Percentiles rank a stretch among this genome's conserved stretches.
Evolutionary conservation across 768 basidiomycete species (phyloP).

Genomic region (Xerocomellus intermedius): DNA sequence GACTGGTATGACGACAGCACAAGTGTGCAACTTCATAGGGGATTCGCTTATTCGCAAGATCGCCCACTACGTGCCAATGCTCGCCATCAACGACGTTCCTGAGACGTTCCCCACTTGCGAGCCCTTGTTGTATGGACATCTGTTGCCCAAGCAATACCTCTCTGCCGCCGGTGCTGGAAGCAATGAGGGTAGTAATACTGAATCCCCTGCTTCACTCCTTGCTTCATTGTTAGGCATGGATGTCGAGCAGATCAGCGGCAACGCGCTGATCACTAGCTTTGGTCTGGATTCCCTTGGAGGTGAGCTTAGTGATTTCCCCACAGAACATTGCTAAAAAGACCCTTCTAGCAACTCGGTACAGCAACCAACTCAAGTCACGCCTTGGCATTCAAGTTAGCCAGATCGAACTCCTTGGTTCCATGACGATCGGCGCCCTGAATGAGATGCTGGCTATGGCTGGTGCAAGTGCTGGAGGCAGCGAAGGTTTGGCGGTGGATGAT

Average conservation of each 20-base stretch:
- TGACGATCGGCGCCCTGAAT: conserved; percentile 25
- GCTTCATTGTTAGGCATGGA: conserved; percentile 25
- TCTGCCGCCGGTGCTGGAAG: conserved; percentile 10
- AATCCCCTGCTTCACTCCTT: conserved; percentile 28
- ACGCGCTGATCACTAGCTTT: conserved; percentile 30
- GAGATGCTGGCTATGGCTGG: conserved; percentile 24
- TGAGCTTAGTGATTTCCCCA: background rate
- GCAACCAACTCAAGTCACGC: conserved; percentile 27
- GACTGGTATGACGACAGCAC: conserved; percentile 33
- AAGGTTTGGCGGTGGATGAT: conserved; percentile 17
- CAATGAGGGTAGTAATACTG: conserved; percentile 11
- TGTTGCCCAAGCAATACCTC: conserved; percentile 23
- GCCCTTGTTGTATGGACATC: conserved; percentile 27
- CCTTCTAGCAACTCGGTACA: conserved; percentile 28
- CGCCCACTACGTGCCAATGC: conserved; percentile 32
- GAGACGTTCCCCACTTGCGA: conserved; percentile 27
- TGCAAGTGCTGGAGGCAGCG: conserved; percentile 1
- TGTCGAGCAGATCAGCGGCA: conserved; percentile 29
- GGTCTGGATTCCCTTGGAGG: conserved; percentile 27
- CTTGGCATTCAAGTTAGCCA: conserved; percentile 28
- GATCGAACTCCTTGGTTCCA: conserved; percentile 24
- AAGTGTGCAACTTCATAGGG: conserved; percentile 33
- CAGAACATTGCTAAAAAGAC: background rate
- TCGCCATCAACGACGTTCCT: conserved; percentile 24
- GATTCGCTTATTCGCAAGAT: conserved; percentile 30